phyloP scores from a whole-genome alignment of 208 protist genomes.

The Blastocrithidia nonstop region DNA sequence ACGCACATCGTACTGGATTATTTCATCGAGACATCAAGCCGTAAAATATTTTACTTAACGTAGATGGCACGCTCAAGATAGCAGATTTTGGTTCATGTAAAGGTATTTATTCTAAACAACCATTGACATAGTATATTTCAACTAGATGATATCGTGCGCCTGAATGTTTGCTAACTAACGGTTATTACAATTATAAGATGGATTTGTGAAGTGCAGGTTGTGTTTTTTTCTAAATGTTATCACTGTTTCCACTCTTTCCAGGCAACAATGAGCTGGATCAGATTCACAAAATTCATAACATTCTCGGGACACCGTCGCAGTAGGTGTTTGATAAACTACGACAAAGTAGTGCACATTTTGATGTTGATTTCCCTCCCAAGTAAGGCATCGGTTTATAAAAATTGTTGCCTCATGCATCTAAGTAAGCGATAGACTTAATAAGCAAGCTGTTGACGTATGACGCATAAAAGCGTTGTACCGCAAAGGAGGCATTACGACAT shows the following conservation, averaged over 20 bases:
- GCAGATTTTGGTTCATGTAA: constrained; percentile 88
- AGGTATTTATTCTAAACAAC: constrained; percentile 57
- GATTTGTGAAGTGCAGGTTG: constrained; percentile 84
- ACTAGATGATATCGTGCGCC: constrained; percentile 89
- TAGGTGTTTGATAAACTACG: constrained; percentile 59
- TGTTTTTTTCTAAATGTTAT: constrained; percentile 75
- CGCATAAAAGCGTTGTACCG: constrained; percentile 76
- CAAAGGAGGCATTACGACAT: constrained; percentile 83
- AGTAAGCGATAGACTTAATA: constrained; percentile 77
- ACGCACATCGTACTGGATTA: constrained; percentile 83
- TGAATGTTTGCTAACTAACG: constrained; percentile 81
- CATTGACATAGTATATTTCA: constrained; percentile 87
- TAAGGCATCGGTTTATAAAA: constrained; percentile 39
- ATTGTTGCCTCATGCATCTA: constrained; percentile 44
- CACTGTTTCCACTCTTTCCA: constrained; percentile 70
- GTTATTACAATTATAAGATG: constrained; percentile 85
- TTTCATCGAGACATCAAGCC: constrained; percentile 96
- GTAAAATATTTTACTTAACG: constrained; percentile 93
- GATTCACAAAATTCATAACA: constrained; percentile 80
- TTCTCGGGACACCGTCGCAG: constrained; percentile 79
- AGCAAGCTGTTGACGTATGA: constrained; percentile 75
- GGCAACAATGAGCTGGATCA: constrained; percentile 73
- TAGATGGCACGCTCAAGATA: constrained; percentile 65
- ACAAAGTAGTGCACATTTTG: constrained; percentile 34
- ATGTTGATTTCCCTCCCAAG: constrained; percentile 57